These are phyloP conservation scores for Cercospora berteroae DNA, from an alignment of 2,329 filamentous ascomycete genomes.

Conservation along the genomic window DNA sequence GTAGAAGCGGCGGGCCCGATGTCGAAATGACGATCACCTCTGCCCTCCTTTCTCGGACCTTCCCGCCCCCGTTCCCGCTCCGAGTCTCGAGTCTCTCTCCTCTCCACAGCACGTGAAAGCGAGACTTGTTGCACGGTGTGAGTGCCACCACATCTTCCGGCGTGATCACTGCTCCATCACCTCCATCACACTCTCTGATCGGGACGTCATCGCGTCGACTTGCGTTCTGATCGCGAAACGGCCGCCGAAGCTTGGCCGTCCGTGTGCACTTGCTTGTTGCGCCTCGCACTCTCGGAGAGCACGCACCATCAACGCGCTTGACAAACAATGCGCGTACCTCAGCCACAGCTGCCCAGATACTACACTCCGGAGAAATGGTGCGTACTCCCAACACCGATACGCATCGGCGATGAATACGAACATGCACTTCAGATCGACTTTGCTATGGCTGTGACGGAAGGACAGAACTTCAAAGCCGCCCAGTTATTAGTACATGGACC, in stretches of 20 bases:
- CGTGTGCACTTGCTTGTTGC: neutral
- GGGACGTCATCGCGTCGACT: neutral
- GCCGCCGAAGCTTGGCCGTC: neutral
- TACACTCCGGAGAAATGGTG: too few relatives aligned
- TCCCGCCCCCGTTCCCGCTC: neutral
- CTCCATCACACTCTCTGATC: neutral
- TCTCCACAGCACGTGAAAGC: neutral
- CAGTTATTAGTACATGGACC: too few relatives aligned
- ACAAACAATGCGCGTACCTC: neutral
- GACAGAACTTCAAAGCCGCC: too few relatives aligned
- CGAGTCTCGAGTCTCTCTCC: neutral
- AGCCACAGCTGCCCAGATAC: too few relatives aligned
- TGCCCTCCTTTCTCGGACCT: neutral
- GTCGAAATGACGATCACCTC: conserved; percentile 1
- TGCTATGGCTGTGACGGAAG: too few relatives aligned
- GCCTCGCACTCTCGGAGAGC: neutral
- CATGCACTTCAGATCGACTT: too few relatives aligned
- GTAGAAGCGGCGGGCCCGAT: neutral
- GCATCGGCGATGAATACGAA: too few relatives aligned
- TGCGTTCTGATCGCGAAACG: neutral
- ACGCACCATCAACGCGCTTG: neutral
- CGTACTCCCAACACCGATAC: too few relatives aligned
- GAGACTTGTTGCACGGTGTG: neutral
- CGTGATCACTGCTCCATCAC: neutral
- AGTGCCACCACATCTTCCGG: neutral